These are phyloP conservation scores for Excoecaria agallocha DNA, from an alignment of 345 rosid species.

Conservation along the genomic window DNA sequence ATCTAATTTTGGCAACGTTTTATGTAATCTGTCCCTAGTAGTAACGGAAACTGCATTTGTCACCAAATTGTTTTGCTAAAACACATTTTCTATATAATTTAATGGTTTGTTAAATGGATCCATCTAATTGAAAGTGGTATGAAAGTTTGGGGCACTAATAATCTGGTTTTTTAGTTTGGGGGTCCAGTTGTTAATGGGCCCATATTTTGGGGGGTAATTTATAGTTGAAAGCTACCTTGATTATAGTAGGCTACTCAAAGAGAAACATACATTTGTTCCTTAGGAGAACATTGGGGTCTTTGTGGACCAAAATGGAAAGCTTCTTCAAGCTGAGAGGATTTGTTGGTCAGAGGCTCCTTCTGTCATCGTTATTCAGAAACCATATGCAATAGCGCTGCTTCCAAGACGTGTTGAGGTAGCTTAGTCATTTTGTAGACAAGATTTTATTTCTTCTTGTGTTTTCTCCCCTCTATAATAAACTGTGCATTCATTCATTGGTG, in stretches of 20 bases:
- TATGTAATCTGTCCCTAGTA: no score
- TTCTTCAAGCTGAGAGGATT: slow-evolving; percentile 82
- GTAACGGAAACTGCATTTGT: no score
- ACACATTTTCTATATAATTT: no score
- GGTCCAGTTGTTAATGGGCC: no score
- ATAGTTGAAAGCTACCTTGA: no score
- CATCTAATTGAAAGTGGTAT: no score
- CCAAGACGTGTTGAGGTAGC: slow-evolving; percentile 94
- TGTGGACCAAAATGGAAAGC: slow-evolving; percentile 98
- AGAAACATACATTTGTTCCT: slow-evolving; percentile 16
- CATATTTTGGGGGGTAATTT: no score
- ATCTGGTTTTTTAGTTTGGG: no score
- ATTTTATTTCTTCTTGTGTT: not conserved
- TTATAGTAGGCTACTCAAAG: not conserved
- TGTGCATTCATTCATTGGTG: slow-evolving; percentile 17
- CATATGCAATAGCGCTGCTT: slow-evolving; percentile 78
- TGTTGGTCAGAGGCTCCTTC: slow-evolving; percentile 99
- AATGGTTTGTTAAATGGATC: no score
- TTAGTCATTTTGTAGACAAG: not conserved
- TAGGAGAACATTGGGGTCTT: slow-evolving; percentile 97
- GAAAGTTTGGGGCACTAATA: no score
- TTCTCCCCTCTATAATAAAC: not conserved
- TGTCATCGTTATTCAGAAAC: slow-evolving; percentile 72
- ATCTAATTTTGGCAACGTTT: no score
- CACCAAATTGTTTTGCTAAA: no score